These are phyloP conservation scores for Aquilaria malaccensis DNA, from an alignment of 345 rosid genomes.

Conservation along the genomic window DNA sequence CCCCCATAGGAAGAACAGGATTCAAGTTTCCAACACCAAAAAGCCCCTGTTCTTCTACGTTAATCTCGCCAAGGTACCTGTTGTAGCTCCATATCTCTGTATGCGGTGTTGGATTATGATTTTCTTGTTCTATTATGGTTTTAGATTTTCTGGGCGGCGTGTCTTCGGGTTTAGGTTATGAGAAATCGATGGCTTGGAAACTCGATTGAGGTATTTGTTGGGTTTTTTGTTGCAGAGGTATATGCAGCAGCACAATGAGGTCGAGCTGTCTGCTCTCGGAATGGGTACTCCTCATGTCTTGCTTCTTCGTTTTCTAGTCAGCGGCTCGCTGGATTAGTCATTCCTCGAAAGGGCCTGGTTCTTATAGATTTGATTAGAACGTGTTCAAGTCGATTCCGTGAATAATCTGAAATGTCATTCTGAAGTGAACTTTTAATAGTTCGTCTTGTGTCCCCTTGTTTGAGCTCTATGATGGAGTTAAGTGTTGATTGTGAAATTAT, in stretches of 20 bases:
- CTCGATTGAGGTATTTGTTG: neutral
- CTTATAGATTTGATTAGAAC: no score
- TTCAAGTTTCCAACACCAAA: conserved; percentile 94
- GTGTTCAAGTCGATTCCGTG: no score
- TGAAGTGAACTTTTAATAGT: no score
- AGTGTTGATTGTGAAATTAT: no score
- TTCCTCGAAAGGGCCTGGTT: no score
- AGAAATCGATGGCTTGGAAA: no score
- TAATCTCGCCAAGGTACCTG: conserved; percentile 84
- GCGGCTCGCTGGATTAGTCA: no score
- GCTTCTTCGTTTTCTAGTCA: no score
- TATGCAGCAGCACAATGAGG: conserved; percentile 87
- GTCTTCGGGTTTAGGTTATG: neutral
- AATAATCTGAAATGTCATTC: no score
- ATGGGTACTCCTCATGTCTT: conserved; percentile 55
- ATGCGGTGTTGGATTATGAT: neutral
- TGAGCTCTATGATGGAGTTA: no score
- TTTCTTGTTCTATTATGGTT: neutral
- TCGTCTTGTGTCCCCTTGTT: no score
- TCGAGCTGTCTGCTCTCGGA: conserved; percentile 92
- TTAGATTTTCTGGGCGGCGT: neutral
- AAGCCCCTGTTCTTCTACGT: conserved; percentile 92
- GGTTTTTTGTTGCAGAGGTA: conserved; percentile 51
- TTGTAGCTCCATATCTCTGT: neutral
- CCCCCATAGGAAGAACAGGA: conserved; percentile 67